Base-by-base conservation (phyloP, 2,329 filamentous ascomycete species). In the Drechmeria coniospora region DNA sequence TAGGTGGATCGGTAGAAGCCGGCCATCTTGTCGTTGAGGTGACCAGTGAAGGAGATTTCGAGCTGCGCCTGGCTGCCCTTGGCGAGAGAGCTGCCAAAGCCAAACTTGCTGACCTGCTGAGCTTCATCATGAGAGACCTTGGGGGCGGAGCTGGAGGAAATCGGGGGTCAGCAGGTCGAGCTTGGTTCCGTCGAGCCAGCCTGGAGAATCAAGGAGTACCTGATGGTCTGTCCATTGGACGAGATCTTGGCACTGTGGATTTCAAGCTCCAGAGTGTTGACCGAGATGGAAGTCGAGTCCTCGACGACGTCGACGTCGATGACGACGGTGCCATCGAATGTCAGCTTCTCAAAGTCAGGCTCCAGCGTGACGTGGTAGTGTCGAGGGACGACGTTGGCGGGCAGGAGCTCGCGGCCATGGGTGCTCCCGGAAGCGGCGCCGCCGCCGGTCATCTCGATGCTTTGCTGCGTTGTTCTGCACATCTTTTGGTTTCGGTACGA, bases 1-100 rank as follows among this genome's bases (percentile, higher is more conserved):
- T 87, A 95, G 6, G 83, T 92, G 2, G 84, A 93, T 32, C 87
- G 74, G 59, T 95, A 95, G 68, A 95, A 95, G 26, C 87, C 87
- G 26, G 86, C 86, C 83, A 95, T 92, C 57, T 90, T 87, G 51
- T 92, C 81, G 53, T 92, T 93, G 45, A 93, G 60, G 23, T 64
- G 67, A 22, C 84, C 84, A 8, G 70, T 75, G 55, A 92, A 93
- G 24, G 51, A 49, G 32, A 65, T 55, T 20, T 52, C 51, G 29
- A 41, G 70, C 72, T 44, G 74, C 13, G 79, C 81, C 61, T 84
- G 86, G 45, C 69, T 66, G 15, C 80, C 83, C 36, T 79, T 78
- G 14, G 71, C 54, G 35, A 95, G 62, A 25, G 63, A 65, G 49
- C 84, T 67, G 39, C 74, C 66, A 47, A 95, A 84, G 40, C 72